Base-by-base conservation (phyloP, 805 yeast genomes). In the Wickerhamomyces pijperi region DNA sequence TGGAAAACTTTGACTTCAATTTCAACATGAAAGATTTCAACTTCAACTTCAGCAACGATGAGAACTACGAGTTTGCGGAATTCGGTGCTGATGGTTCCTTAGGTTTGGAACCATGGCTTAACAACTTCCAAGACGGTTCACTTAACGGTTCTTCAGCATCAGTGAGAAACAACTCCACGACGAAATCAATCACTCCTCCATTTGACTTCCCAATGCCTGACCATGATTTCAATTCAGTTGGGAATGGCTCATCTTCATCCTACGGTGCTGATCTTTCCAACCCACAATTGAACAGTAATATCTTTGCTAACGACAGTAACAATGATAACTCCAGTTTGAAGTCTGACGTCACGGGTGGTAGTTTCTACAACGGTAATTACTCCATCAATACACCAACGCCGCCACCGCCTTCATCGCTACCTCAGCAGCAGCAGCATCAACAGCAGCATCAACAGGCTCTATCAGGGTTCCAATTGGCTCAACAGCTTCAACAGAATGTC, bases 41-140 rank as follows among this genome's bases (percentile, higher is more conserved):
- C 43, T 15, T 31, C 11, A 42, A 41, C 21, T 25, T 41, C 17
- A 36, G 38, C 14, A 39, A 39, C 31, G 46, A 40, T 35, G 50
- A 51, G 32, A 47, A 47, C 40, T 41, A 52, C 2, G 64, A 61
- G 39, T 59, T 58, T 31, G 33, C 33, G 48, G 86, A 79, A 42
- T 81, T 78, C 55, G 82, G 81, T n/a, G 85, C 85, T 3, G 92
- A 82, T 59, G 90, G 86, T 1, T 82, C 90, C 0, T 59, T 82
- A 32, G 90, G 90, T 1, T 60, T 82, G 39, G 86, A 83, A 2
- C 82, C 82, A 9, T 68, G 81, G 49, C 58, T 82, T 41, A 25
- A 25, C 29, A 81, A 74, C 36, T 42, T 46, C 38, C 25, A 32
- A 16, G 32, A 28, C 19, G 16, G n/a, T 19, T 18, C 19, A 17